phyloP scores from a whole-genome alignment of 2,329 filamentous ascomycete species.

The Blastomyces silverae region DNA sequence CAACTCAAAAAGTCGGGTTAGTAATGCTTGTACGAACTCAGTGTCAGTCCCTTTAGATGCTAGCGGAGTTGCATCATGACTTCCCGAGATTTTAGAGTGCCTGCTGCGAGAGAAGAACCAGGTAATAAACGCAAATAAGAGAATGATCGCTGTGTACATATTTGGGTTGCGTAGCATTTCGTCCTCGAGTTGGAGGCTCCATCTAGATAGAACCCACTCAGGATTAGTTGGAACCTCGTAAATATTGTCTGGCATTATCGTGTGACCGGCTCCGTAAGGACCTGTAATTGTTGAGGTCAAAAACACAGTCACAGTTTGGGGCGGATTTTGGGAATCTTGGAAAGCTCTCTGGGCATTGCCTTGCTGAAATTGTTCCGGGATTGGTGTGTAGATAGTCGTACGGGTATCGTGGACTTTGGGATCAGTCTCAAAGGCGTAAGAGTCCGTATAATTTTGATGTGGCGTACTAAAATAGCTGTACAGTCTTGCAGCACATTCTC shows the following conservation, averaged over 20 bases:
- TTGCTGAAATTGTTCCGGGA: neutral
- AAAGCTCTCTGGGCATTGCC: neutral
- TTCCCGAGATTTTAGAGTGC: neutral
- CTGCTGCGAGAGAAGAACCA: neutral
- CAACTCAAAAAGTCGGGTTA: neutral
- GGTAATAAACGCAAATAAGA: neutral
- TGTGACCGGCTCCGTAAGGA: neutral
- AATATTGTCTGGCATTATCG: neutral
- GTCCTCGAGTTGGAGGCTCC: neutral
- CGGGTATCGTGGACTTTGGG: neutral
- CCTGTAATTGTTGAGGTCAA: neutral
- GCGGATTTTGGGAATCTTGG: neutral
- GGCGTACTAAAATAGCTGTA: neutral
- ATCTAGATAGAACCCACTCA: conserved; percentile 1
- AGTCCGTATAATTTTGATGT: neutral
- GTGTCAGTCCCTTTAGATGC: neutral
- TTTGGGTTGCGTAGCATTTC: neutral
- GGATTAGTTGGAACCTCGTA: neutral
- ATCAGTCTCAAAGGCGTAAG: neutral
- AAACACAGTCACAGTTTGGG: neutral
- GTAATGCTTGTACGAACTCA: neutral
- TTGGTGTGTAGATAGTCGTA: neutral
- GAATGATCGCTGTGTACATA: neutral
- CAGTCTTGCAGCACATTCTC: neutral
- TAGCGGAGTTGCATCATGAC: neutral